These are phyloP conservation scores for Malassezia sp. DNA, from an alignment of 1,284 basidiomycete genomes.

Conservation along the genomic window DNA sequence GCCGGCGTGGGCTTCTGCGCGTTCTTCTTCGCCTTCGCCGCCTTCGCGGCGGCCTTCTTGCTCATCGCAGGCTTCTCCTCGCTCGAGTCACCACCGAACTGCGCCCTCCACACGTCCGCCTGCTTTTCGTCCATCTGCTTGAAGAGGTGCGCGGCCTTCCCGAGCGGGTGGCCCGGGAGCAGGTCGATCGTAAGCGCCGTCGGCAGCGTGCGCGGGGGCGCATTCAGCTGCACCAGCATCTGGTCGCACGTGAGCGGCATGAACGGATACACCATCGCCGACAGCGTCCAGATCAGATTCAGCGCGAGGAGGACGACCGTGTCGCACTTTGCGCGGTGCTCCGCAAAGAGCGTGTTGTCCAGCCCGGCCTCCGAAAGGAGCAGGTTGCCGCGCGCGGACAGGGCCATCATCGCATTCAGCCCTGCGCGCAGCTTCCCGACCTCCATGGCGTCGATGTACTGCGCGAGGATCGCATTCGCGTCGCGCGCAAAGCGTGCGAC, in stretches of 20 bases:
- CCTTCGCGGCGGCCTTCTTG: constrained; percentile 41
- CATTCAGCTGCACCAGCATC: constrained; percentile 79
- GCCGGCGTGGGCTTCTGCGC: constrained; percentile 18
- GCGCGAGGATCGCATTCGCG: constrained; percentile 65
- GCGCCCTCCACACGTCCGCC: constrained; percentile 67
- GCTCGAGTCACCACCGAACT: constrained; percentile 61
- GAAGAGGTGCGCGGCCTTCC: constrained; percentile 79
- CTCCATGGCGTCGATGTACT: constrained; percentile 81
- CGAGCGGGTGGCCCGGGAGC: constrained; percentile 72
- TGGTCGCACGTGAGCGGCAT: constrained; percentile 80
- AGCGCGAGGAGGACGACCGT: constrained; percentile 75
- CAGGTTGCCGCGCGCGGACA: constrained; percentile 83
- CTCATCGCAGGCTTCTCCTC: constrained; percentile 34
- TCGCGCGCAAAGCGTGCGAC: constrained; percentile 58
- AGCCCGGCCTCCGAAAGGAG: constrained; percentile 86
- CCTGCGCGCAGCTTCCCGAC: constrained; percentile 77
- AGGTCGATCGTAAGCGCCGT: constrained; percentile 60
- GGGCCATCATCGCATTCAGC: constrained; percentile 73
- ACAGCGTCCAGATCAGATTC: constrained; percentile 86
- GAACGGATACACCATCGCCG: constrained; percentile 79
- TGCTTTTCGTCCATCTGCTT: constrained; percentile 84
- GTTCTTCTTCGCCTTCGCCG: constrained; percentile 39
- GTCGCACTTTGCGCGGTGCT: constrained; percentile 71
- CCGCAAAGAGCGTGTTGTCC: constrained; percentile 74
- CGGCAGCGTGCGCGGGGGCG: constrained; percentile 63